These are phyloP conservation scores for Auxenochlorella pyrenoidosa DNA, from an alignment of 139 green algal genomes.

Conservation along the genomic window DNA sequence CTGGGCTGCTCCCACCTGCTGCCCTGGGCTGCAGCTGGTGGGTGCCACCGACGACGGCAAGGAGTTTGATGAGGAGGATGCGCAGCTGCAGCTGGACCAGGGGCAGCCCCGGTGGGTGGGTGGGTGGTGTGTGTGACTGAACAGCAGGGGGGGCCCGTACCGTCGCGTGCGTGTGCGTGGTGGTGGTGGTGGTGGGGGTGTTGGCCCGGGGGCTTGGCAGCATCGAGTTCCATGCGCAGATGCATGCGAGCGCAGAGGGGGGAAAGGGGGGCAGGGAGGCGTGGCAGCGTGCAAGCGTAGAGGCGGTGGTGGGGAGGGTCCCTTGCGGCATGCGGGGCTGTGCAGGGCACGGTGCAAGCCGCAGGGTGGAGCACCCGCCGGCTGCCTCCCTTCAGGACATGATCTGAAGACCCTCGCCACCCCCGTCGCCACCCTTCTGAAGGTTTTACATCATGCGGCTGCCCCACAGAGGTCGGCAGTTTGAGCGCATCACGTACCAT, in stretches of 20 bases:
- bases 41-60: conserved; percentile 71
- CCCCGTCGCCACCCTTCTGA: neutral
- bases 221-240: too few species aligned
- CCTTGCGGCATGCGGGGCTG: too few species aligned
- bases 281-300: neutral
- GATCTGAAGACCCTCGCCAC: neutral
- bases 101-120: conserved; percentile 67
- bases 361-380: too few species aligned
- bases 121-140: too few species aligned
- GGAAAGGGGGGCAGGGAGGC: too few species aligned
- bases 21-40: conserved; percentile 55
- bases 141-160: too few species aligned
- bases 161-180: too few species aligned
- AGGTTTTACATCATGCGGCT: conserved; percentile 98
- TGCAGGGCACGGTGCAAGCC: too few species aligned
- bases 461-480: conserved; percentile 66
- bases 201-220: too few species aligned
- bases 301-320: too few species aligned
- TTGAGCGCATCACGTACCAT: conserved; percentile 95
- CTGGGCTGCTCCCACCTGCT: neutral
- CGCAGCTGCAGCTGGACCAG: conserved; percentile 71
- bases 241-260: too few species aligned
- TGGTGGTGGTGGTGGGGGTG: too few species aligned
- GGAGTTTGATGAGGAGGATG: conserved; percentile 71
- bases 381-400: neutral